Evolutionary conservation across 2,329 filamentous ascomycete genomes (phyloP), one percentile per base, ranked within the genome.

Genomic region (Penicillium brevicompactum): DNA sequence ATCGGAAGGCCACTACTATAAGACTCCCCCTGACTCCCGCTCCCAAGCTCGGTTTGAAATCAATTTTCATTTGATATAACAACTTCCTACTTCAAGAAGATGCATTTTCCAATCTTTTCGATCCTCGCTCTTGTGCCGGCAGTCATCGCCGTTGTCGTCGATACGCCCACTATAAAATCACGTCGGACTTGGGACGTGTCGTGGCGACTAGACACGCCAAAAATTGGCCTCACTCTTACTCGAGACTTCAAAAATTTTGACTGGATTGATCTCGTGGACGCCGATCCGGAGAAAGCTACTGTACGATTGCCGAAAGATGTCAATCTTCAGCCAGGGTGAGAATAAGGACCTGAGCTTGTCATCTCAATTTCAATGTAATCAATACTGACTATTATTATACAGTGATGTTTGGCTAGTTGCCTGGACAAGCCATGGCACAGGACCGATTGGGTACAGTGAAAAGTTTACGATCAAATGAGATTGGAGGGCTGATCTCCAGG

Each of bases 341-440:
- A 16, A 18, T 24, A 14, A 40, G 16, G 18, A 27, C 16, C 3
- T 1, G 24, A 3, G 9, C 2, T 18, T 7, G 18, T 41, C 9
- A 31, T 18, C n/a, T 41, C 5, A 18, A 9, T 48, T 18, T 27
- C 3, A 21, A 31, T 13, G n/a, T 21, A 4, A 5, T 1, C 21
- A 16, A 49, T n/a, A 3, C 37, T 41, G 24, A 49, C 30, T 21
- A 22, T n/a, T 9, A 31, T 2, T 42, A 6, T 3, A n/a, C 18
- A 49, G 46, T 41, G 46, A 49, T 31, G 37, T 41, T 30, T 49
- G 46, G 46, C 11, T 49, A 24, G 46, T 49, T 10, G 46, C 46
- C 6, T 49, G 13, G 6, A 49, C 46, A 4, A 31, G 5, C 24
- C 7, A 41, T 13, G 46, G 46, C 14, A 49, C 13, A 31, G 46